Base-by-base conservation (phyloP, 73 alveolate species). In the Stentor roeselii region DNA sequence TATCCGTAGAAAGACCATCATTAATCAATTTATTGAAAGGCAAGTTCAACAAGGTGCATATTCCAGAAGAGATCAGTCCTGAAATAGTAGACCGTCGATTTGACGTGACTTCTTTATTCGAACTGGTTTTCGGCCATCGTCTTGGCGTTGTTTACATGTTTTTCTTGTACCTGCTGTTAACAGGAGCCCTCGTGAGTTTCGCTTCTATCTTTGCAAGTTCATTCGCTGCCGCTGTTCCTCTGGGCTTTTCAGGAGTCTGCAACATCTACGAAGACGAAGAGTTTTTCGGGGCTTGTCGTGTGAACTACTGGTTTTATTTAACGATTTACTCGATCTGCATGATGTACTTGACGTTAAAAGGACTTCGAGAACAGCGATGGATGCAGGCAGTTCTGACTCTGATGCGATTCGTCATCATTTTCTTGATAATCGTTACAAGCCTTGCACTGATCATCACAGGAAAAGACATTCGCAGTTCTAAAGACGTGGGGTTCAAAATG, bases 311-410 rank as follows among this genome's bases (percentile, higher is more conserved):
- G 80, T 21, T 67, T 11, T 67, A 30, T 67, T 67, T 67, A 2
- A 34, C 37, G 37, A 67, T 67, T 67, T 67, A 30, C 2, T 67
- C 27, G 21, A n/a, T 67, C 50, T 67, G 21, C 34, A 67, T 67
- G 80, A 67, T 32, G 11, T 67, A 67, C 34, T 67, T 67, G 34
- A 67, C 80, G 14, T 21, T 67, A 11, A 0, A 32, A 67, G 80
- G 80, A 67, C 80, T 67, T 67, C 0, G 80, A 67, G 80, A 67
- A 2, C 80, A 67, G 34, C 21, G 2, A 67, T 67, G 80, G 80
- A 67, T 67, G 2, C 80, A 67, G 34, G 11, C 80, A 0, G n/a
- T 2, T 14, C 37, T 67, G 34, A 67, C 80, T 67, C 21, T 67
- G 37, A 67, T 67, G 80, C 21, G 80, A 2, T 67, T 67, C 2